Evolutionary conservation across 2,329 filamentous ascomycete species (phyloP), one percentile per base, ranked within the genome.

Genomic region (Xylaria polymorpha): DNA sequence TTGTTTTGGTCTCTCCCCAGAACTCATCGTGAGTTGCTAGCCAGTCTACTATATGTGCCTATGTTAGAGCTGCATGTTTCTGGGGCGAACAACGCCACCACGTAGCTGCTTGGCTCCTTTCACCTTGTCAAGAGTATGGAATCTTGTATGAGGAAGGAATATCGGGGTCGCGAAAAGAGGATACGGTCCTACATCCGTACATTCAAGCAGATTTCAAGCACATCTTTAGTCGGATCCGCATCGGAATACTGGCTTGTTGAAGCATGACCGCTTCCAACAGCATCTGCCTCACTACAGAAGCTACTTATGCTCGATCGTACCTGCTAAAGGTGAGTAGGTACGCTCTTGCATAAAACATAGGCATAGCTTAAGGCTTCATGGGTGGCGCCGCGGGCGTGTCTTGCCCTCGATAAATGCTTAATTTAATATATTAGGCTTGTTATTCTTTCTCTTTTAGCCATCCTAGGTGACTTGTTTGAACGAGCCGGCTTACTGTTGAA

Each of bases 1-100:
- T 72, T 37, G 70, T 72, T 32, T 53, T 72, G 32, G 65, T 72
- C 39, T 72, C 70, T 35, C 70, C 70, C 37, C 68, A 69, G 46
- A 65, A 66, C 32, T 72, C 70, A 37, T 67, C 68, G 63, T 72
- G 66, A 72, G 39, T 35, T 22, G 18, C 39, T 41, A 48, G 35
- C 9, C n/a, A 44, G 15, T n/a, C 35, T n/a, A 29, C n/a, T 37
- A 59, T 20, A 41, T 46, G 51, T 18, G 12, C 15, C 32, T 56
- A 35, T n/a, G 7, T 50, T 25, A 69, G 37, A 20, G 61, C 44
- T 10, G 7, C 8, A 43, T 35, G 29, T 37, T 20, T 18, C 29
- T 9, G 29, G n/a, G 35, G 20, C 15, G 18, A 48, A 44, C n/a
- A 25, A 25, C 18, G 44, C 20, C 48, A 18, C n/a, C n/a, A 25